These are phyloP conservation scores for Eucalyptus curtisii DNA, from an alignment of 345 rosid genomes.

Conservation along the genomic window DNA sequence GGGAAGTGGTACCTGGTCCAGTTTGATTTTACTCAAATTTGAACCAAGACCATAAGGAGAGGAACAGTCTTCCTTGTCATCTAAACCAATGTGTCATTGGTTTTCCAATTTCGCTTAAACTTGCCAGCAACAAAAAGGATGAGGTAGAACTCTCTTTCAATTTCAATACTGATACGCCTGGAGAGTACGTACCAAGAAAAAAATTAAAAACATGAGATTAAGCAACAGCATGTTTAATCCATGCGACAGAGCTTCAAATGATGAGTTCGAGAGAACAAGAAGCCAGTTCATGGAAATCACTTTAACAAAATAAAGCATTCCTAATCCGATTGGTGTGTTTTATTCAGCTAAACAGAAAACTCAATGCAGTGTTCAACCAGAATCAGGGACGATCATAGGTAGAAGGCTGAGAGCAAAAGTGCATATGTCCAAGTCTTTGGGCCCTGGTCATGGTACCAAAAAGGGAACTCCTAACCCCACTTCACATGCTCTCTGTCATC, in stretches of 20 bases:
- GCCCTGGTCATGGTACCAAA: background rate
- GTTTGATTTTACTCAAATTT: background rate
- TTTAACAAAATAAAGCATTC: background rate
- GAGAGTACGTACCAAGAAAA: background rate
- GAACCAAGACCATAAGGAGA: background rate
- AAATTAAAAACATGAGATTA: background rate
- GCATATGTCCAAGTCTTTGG: background rate
- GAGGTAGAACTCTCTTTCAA: background rate
- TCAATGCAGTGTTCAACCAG: background rate
- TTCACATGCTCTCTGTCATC: constrained; percentile 1
- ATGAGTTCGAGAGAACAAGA: background rate
- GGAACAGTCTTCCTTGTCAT: background rate
- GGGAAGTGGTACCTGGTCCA: background rate
- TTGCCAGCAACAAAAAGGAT: background rate
- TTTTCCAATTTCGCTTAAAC: background rate
- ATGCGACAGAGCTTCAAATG: background rate
- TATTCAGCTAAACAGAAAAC: background rate
- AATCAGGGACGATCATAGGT: background rate
- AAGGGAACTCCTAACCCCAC: background rate
- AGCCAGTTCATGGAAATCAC: background rate
- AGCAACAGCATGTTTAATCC: background rate
- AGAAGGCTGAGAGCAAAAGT: background rate
- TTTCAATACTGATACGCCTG: background rate
- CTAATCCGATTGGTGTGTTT: background rate
- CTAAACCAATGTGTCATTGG: background rate